These are phyloP conservation scores for Xylariales sp. DNA, from an alignment of 2,329 filamentous ascomycete species.

Conservation along the genomic window DNA sequence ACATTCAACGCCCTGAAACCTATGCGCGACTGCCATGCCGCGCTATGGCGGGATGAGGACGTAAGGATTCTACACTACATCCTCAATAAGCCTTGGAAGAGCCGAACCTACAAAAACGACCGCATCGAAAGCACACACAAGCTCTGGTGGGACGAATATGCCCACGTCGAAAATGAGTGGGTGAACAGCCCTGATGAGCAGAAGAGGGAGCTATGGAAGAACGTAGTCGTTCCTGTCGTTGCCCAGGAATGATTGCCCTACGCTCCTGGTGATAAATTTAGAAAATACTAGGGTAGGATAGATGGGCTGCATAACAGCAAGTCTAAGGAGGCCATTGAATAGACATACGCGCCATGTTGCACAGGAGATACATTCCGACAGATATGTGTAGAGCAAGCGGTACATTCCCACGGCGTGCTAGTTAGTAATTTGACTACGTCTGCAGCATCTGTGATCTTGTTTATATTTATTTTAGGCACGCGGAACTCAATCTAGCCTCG, in stretches of 20 bases:
- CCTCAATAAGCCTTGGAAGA: conserved; percentile 50
- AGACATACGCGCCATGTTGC: no score
- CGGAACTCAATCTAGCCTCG: neutral
- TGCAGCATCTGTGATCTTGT: neutral
- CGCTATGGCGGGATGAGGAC: conserved; percentile 45
- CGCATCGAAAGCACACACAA: conserved; percentile 48
- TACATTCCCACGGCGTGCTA: neutral
- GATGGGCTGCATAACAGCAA: neutral
- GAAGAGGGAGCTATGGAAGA: conserved; percentile 48
- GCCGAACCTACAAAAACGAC: conserved; percentile 41
- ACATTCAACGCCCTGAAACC: conserved; percentile 49
- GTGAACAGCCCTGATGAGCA: conserved; percentile 40
- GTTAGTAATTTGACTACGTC: conserved; percentile 18
- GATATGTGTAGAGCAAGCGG: conserved; percentile 13
- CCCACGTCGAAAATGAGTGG: conserved; percentile 48
- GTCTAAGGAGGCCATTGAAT: neutral
- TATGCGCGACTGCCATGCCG: conserved; percentile 47
- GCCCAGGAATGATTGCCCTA: conserved; percentile 46
- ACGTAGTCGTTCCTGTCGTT: conserved; percentile 50
- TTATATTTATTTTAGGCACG: neutral
- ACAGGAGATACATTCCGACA: neutral
- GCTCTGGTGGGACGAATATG: conserved; percentile 51
- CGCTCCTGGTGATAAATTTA: neutral
- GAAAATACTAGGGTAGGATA: neutral
- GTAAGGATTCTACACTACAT: conserved; percentile 49